Evolutionary conservation across 441 rosid species (phyloP).

Genomic region (Erodium chrysanthum): DNA sequence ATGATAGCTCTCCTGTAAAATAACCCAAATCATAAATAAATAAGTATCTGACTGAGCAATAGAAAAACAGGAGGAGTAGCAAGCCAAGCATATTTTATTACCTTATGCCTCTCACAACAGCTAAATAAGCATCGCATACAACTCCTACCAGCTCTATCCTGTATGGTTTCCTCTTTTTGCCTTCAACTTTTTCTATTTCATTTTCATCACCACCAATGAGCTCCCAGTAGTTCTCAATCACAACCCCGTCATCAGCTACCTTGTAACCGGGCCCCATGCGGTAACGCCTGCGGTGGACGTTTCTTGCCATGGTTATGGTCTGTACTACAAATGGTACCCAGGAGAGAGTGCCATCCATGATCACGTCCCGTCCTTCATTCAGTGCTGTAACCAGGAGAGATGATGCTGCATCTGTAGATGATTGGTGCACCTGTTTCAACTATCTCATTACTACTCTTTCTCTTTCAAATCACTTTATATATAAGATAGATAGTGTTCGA

Average conservation of each 20-base stretch:
- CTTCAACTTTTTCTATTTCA: conserved; percentile 18
- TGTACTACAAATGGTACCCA: conserved; percentile 88
- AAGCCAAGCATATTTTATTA: conserved; percentile 18
- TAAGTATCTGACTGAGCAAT: not conserved
- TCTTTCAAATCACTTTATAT: not conserved
- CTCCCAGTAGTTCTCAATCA: conserved; percentile 68
- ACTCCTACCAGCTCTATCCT: conserved; percentile 75
- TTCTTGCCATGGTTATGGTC: conserved; percentile 66
- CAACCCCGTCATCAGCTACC: conserved; percentile 47
- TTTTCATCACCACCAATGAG: conserved; percentile 26
- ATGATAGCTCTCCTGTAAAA: conserved; percentile 63
- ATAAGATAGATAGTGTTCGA: no score
- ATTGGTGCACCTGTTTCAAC: conserved; percentile 57
- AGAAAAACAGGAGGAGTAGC: not conserved
- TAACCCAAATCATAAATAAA: not conserved
- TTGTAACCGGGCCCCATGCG: conserved; percentile 74
- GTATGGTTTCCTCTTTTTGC: conserved; percentile 45
- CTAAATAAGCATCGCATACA: conserved; percentile 82
- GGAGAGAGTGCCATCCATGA: conserved; percentile 86
- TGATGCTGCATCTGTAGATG: conserved; percentile 77
- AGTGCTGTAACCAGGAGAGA: conserved; percentile 77
- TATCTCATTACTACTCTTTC: not conserved
- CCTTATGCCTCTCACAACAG: conserved; percentile 82
- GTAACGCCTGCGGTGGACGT: conserved; percentile 53
- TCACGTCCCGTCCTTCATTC: conserved; percentile 88